Conservation (phyloP, 2,329 filamentous ascomycete genomes). For the Penicillium sp. region DNA sequence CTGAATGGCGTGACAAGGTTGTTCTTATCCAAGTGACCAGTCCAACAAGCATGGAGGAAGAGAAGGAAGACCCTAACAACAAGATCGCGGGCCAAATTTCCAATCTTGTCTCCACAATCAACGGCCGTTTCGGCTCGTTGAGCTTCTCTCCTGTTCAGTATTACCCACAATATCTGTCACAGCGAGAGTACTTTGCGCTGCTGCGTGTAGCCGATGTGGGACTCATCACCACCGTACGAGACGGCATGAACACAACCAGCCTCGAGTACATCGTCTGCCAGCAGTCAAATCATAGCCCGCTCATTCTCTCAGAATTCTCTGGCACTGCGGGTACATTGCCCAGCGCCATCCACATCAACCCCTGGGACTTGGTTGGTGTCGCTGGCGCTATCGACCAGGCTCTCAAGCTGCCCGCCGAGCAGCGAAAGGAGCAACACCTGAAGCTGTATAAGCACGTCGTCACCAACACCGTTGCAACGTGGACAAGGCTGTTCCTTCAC, state of each 20-base stretch:
- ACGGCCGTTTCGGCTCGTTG: conserved; percentile 82
- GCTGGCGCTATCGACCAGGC: conserved; percentile 80
- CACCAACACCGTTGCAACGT: conserved; percentile 79
- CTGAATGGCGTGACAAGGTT: conserved; percentile 87
- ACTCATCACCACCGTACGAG: conserved; percentile 89
- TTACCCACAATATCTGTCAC: conserved; percentile 87
- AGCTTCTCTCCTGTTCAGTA: conserved; percentile 90
- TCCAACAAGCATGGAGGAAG: conserved; percentile 75
- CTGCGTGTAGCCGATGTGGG: conserved; percentile 86
- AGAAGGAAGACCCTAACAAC: conserved; percentile 71
- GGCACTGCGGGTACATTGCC: conserved; percentile 83
- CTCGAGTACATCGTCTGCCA: conserved; percentile 94
- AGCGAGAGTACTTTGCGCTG: conserved; percentile 92
- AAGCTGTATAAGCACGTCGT: conserved; percentile 81
- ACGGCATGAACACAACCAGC: conserved; percentile 97
- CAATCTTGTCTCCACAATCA: conserved; percentile 86
- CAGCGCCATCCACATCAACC: conserved; percentile 92
- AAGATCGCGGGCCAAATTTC: conserved; percentile 87
- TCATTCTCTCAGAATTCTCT: conserved; percentile 95
- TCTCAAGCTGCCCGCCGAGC: conserved; percentile 68
- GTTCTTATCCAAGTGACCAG: conserved; percentile 95
- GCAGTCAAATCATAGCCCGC: conserved; percentile 76
- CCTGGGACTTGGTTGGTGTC: conserved; percentile 84
- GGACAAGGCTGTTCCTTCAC: conserved; percentile 77
- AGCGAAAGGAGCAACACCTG: conserved; percentile 67